These are phyloP conservation scores for Exutisphaerella laricina DNA, from an alignment of 2,329 filamentous ascomycete genomes.

Conservation along the genomic window DNA sequence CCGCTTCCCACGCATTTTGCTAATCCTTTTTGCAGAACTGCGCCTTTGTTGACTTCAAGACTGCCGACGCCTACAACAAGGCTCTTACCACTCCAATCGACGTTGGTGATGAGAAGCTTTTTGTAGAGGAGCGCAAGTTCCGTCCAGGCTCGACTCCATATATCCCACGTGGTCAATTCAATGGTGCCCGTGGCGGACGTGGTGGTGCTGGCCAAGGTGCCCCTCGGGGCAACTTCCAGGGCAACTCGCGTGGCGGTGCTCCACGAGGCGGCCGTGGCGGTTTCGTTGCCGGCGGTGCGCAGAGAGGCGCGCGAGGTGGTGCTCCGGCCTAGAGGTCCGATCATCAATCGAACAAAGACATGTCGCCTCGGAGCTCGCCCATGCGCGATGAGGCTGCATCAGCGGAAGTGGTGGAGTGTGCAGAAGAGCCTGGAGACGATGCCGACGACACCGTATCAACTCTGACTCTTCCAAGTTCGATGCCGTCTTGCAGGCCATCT, in stretches of 20 bases:
- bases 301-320: slow-evolving; percentile 9
- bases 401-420: no score
- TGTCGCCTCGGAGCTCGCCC: no score
- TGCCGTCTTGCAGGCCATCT: no score
- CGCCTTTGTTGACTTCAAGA: slow-evolving; percentile 91
- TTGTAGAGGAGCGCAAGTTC: slow-evolving; percentile 81
- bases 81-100: slow-evolving; percentile 76
- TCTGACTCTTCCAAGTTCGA: no score
- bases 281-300: slow-evolving; percentile 1
- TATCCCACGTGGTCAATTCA: slow-evolving; percentile 47
- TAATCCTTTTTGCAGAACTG: slow-evolving; percentile 63
- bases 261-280: slow-evolving; percentile 8
- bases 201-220: slow-evolving; percentile 29
- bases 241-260: slow-evolving; percentile 6
- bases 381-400: no score
- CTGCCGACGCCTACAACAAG: slow-evolving; percentile 71
- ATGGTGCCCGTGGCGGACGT: slow-evolving; percentile 58
- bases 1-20: background rate
- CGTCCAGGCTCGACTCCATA: slow-evolving; percentile 35
- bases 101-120: slow-evolving; percentile 74
- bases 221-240: slow-evolving; percentile 16
- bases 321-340: slow-evolving; percentile 18
- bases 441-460: no score
- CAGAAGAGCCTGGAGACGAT: no score
- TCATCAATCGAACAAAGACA: background rate